Percentiles rank a stretch among this genome's conserved stretches.
Evolutionary conservation across 1,139 yeast species (phyloP).

Genomic region (Saccharomycopsis hybrid): DNA sequence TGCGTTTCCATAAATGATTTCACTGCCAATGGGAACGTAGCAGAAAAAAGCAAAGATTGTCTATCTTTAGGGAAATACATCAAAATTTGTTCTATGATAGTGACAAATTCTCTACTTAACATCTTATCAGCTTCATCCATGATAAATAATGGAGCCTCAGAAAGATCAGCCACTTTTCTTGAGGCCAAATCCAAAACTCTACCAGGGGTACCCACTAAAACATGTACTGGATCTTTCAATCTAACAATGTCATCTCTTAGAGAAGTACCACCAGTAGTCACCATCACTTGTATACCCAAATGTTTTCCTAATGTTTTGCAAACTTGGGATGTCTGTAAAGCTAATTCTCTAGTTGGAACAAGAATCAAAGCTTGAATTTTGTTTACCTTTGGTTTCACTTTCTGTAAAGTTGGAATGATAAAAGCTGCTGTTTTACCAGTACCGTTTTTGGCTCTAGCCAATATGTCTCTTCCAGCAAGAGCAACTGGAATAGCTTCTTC

Average conservation of each 20-base stretch:
- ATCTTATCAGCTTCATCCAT: constrained; percentile 99
- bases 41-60: constrained; percentile 85
- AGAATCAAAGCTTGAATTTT: constrained; percentile 85
- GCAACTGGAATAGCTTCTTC: constrained; percentile 97
- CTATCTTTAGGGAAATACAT: constrained; percentile 65
- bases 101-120: constrained; percentile 85
- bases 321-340: constrained; percentile 95
- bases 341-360: constrained; percentile 93
- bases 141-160: constrained; percentile 81
- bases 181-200: constrained; percentile 92
- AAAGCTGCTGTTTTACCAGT: constrained; percentile 98
- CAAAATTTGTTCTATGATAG: constrained; percentile 81
- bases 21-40: constrained; percentile 93
- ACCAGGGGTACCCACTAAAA: constrained; percentile 93
- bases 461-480: constrained; percentile 87
- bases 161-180: constrained; percentile 78
- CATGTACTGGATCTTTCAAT: constrained; percentile 85
- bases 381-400: constrained; percentile 73
- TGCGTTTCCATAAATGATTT: constrained; percentile 90
- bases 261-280: constrained; percentile 97
- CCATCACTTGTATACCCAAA: constrained; percentile 90
- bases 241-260: constrained; percentile 91
- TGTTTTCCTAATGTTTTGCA: constrained; percentile 97
- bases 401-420: constrained; percentile 80
- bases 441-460: constrained; percentile 98